Base-by-base conservation (phyloP, 2,329 filamentous ascomycete species). In the Aspergillus sp. region DNA sequence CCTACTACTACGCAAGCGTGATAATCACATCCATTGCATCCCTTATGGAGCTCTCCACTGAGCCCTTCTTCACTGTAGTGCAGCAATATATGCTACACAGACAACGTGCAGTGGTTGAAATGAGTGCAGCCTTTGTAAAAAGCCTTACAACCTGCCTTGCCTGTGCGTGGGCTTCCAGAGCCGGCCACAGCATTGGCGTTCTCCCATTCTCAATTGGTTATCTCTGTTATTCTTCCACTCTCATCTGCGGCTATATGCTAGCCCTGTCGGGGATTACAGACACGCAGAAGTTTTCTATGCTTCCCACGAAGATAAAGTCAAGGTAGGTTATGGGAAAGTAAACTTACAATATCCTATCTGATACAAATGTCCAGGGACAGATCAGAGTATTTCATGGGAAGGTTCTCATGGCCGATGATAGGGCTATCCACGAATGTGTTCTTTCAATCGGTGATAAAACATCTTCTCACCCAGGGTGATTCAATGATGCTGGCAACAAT, bases 381-480 rank as follows among this genome's bases (percentile, higher is more conserved):
- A 30, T 66, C 72, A 5, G 66, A 73, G n/a, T 89, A 88, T 68
- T 68, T 85, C 49, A 66, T 83, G 3, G 82, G 81, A 2, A 84
- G 84, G 63, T 91, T 97, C 71, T 90, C 91, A 61, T 80, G 80
- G 10, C 84, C 87, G 1, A 86, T 96, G 1, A 78, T 95, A 27
- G 84, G 84, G 15, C 84, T 98, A 3, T 90, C 90, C 3, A 82
- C 84, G n/a, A 96, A 89, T 70, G 86, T 98, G 74, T 94, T 92
- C 78, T 80, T 92, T 6, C 95, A 99, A 77, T 93, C 91, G 38
- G 78, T 92, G 19, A 86, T 98, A 70, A 99, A 99, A 77, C 94
- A 98, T 73, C 74, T 98, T 55, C 85, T 99, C 55, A 98, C 95
- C 0, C 92, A 98, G 77, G 95, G 94, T 61, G 95, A 99, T 78